phyloP scores from a whole-genome alignment of 306 rosid species.

The Datisca glomerata region DNA sequence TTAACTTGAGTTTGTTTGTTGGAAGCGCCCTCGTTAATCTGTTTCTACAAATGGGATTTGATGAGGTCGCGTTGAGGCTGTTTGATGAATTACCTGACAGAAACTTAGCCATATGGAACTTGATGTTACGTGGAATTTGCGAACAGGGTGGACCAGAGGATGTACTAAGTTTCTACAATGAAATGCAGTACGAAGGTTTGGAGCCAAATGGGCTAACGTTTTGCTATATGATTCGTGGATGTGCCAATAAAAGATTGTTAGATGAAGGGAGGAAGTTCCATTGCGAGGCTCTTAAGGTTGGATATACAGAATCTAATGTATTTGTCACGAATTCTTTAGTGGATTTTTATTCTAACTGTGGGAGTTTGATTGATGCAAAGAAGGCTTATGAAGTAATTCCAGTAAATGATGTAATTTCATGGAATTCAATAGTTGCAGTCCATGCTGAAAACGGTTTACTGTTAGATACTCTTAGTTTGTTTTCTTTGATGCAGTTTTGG shows the following conservation, averaged over 20 bases:
- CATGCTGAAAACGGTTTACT: conserved; percentile 25
- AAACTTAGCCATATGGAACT: conserved; percentile 53
- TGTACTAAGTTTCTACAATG: conserved; percentile 18
- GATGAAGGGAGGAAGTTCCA: conserved; percentile 60
- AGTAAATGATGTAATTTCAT: conserved; percentile 58
- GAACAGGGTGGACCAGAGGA: conserved; percentile 29
- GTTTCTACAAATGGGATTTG: conserved; percentile 33
- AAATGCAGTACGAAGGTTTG: conserved; percentile 47
- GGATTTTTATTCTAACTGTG: conserved; percentile 74
- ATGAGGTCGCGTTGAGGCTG: conserved; percentile 33
- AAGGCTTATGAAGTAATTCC: conserved; percentile 44
- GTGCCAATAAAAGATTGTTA: conserved; percentile 29
- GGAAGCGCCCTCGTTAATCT: conserved; percentile 46
- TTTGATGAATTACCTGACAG: conserved; percentile 59
- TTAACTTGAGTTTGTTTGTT: conserved; percentile 35
- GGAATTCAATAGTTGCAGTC: conserved; percentile 74
- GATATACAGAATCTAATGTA: conserved; percentile 38
- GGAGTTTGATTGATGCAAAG: conserved; percentile 42
- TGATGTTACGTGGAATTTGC: conserved; percentile 48
- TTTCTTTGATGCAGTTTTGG: conserved; percentile 45
- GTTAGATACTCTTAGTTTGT: conserved; percentile 32
- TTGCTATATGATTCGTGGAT: conserved; percentile 60
- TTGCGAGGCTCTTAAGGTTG: conserved; percentile 37
- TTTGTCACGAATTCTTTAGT: conserved; percentile 73
- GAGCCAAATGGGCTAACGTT: conserved; percentile 62